Conservation (phyloP, 1,284 basidiomycete genomes). For the Takashimella tepidaria region DNA sequence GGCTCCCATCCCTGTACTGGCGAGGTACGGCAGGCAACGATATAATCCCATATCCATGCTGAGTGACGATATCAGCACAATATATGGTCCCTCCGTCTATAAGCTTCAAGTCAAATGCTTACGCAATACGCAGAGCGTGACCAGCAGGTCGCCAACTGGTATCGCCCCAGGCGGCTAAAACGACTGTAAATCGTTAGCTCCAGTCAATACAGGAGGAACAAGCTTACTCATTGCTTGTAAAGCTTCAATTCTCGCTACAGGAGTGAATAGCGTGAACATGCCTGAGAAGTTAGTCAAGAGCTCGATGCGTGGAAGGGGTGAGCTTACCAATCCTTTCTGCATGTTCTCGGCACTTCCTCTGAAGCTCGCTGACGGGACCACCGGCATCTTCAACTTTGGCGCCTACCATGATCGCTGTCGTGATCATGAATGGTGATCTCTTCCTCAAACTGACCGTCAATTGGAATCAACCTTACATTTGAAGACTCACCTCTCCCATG, state of each 20-base stretch:
- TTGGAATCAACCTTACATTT: background rate
- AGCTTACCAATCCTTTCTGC: constrained; percentile 67
- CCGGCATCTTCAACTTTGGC: constrained; percentile 77
- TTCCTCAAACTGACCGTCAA: constrained; percentile 48
- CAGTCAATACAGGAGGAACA: background rate
- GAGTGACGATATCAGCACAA: constrained; percentile 8
- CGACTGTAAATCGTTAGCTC: constrained; percentile 18
- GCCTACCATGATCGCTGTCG: constrained; percentile 80
- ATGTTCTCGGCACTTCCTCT: constrained; percentile 55
- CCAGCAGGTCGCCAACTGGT: constrained; percentile 41
- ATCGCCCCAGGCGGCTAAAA: constrained; percentile 42
- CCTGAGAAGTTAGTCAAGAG: constrained; percentile 16
- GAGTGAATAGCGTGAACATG: constrained; percentile 75
- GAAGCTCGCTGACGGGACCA: constrained; percentile 49
- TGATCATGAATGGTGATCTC: constrained; percentile 44
- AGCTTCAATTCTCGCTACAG: constrained; percentile 71
- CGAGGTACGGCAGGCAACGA: constrained; percentile 74
- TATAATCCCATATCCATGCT: constrained; percentile 78
- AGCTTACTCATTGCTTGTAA: constrained; percentile 67
- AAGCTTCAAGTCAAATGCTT: background rate
- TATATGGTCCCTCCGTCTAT: background rate
- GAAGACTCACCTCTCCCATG: constrained; percentile 56
- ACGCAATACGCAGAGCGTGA: constrained; percentile 82
- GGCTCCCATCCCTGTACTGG: constrained; percentile 63
- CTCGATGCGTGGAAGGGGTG: too few species aligned